These are phyloP conservation scores for Colletotrichum sojae DNA, from an alignment of 2,329 filamentous ascomycete genomes.

Conservation along the genomic window DNA sequence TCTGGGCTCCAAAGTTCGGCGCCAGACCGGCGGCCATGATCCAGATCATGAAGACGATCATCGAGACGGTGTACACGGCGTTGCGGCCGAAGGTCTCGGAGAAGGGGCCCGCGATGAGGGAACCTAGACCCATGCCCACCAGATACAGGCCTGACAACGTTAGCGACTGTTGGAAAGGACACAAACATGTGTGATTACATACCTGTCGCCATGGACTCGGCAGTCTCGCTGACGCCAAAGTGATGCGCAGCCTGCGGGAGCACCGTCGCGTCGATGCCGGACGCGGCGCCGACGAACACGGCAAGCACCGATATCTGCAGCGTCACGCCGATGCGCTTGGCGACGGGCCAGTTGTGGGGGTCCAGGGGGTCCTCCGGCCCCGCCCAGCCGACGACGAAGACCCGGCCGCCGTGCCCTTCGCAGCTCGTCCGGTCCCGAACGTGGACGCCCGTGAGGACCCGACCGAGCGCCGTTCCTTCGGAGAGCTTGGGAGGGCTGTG, in stretches of 20 bases:
- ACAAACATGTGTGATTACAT: constrained; percentile 22
- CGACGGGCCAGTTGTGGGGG: constrained; percentile 61
- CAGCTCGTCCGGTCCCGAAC: constrained; percentile 45
- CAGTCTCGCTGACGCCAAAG: constrained; percentile 64
- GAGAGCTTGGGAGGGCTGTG: constrained; percentile 16
- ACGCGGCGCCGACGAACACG: constrained; percentile 65
- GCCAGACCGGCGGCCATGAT: constrained; percentile 60
- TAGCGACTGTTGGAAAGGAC: too few species aligned
- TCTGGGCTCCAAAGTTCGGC: constrained; percentile 57
- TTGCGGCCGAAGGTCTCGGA: constrained; percentile 58
- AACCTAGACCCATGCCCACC: constrained; percentile 54
- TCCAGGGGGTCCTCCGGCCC: constrained; percentile 57
- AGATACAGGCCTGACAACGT: constrained; percentile 47
- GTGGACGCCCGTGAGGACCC: constrained; percentile 49
- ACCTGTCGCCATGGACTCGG: constrained; percentile 64
- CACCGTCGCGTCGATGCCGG: constrained; percentile 66
- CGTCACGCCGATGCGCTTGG: constrained; percentile 54
- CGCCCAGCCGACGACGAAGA: constrained; percentile 51
- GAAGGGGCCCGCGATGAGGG: constrained; percentile 53
- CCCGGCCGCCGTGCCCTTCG: constrained; percentile 45
- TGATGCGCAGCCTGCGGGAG: constrained; percentile 59
- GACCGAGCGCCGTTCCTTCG: constrained; percentile 45
- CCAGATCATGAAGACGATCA: constrained; percentile 60
- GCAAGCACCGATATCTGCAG: constrained; percentile 62
- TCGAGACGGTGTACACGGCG: constrained; percentile 55